Conservation (phyloP, 2,329 filamentous ascomycete species). For the Penicillium sp. region DNA sequence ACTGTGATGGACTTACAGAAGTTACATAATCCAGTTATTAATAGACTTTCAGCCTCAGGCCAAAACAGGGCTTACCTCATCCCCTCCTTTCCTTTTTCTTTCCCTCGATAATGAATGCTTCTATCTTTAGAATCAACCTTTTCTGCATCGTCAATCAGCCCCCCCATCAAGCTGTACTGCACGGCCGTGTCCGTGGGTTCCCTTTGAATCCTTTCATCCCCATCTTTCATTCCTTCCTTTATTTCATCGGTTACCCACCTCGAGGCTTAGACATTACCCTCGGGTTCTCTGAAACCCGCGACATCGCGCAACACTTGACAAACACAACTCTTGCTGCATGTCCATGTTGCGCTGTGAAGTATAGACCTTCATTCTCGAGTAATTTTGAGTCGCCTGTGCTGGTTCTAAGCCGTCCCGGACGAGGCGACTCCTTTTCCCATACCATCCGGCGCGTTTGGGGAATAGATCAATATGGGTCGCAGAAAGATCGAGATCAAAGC, state of each 20-base stretch:
- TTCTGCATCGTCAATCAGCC: slow-evolving; percentile 27
- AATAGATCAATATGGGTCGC: slow-evolving; percentile 69
- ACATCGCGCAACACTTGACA: background rate
- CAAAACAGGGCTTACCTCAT: slow-evolving; percentile 4
- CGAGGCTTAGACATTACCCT: background rate
- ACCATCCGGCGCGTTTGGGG: slow-evolving; percentile 8
- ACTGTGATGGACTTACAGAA: background rate
- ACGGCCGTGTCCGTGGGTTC: slow-evolving; percentile 7
- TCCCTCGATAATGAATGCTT: slow-evolving; percentile 14
- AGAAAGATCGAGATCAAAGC: slow-evolving; percentile 99
- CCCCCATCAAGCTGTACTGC: slow-evolving; percentile 12
- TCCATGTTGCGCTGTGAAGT: background rate
- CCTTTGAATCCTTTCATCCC: background rate
- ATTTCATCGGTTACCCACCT: background rate
- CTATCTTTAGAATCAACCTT: slow-evolving; percentile 32
- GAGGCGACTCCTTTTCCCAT: slow-evolving; percentile 2
- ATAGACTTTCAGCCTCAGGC: slow-evolving; percentile 9
- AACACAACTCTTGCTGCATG: background rate
- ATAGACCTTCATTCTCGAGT: background rate
- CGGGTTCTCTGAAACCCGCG: background rate
- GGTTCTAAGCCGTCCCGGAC: background rate
- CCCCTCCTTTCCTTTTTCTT: slow-evolving; percentile 4
- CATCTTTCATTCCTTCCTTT: background rate
- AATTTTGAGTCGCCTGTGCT: background rate
- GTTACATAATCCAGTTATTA: background rate